Percentiles rank a stretch among this genome's conserved stretches.
These are phyloP conservation scores for Hypoxylon fuscum DNA, from an alignment of 495 filamentous ascomycete species.

Conservation along the genomic window DNA sequence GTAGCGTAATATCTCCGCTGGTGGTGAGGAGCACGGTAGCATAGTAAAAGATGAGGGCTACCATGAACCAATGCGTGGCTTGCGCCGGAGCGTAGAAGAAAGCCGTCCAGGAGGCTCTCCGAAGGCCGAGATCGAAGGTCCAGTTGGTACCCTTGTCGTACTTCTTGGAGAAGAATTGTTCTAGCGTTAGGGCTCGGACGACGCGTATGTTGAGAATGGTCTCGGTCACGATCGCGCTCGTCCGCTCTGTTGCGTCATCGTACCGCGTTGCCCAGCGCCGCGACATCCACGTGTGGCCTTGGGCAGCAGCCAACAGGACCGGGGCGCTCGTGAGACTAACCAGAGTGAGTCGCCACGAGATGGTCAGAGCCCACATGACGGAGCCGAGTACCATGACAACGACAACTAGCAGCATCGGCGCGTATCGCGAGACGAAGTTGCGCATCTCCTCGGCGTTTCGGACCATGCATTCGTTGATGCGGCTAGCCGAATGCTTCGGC, in stretches of 20 bases:
- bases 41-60: constrained; percentile 87
- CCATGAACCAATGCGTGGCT: constrained; percentile 72
- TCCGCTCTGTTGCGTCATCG: constrained; percentile 65
- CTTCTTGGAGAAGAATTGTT: constrained; percentile 76
- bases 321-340: constrained; percentile 76
- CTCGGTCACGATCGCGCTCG: constrained; percentile 73
- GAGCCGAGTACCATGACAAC: constrained; percentile 70
- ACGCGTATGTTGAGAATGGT: constrained; percentile 84
- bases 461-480: constrained; percentile 76
- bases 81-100: constrained; percentile 83
- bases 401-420: constrained; percentile 72
- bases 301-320: constrained; percentile 70
- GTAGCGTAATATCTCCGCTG: constrained; percentile 53
- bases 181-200: constrained; percentile 80
- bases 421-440: constrained; percentile 81
- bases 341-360: constrained; percentile 84
- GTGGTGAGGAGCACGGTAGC: constrained; percentile 69
- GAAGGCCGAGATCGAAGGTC: constrained; percentile 65
- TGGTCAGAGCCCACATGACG: constrained; percentile 74
- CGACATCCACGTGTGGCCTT: constrained; percentile 67
- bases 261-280: constrained; percentile 75
- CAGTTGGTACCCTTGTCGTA: constrained; percentile 59
- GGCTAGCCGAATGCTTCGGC: constrained; percentile 67
- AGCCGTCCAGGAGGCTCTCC: constrained; percentile 70
- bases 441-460: constrained; percentile 89